phyloP scores from a whole-genome alignment of 1,284 basidiomycete genomes.

The Cutaneotrichosporon daszewskae region DNA sequence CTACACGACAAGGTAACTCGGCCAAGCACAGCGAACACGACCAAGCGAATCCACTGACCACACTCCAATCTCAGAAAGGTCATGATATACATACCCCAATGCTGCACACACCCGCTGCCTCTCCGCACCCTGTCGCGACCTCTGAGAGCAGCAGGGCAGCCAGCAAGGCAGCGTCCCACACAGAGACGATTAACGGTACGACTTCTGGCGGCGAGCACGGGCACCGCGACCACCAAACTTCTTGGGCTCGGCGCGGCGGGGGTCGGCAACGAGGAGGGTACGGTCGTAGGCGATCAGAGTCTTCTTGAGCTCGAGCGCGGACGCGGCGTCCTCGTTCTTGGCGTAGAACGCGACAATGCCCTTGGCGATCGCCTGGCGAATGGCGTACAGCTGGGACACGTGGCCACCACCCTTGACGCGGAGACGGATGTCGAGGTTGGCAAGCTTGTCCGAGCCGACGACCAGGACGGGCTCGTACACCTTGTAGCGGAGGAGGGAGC shows the following conservation, averaged over 20 bases:
- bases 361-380: slow-evolving; percentile 98
- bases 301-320: slow-evolving; percentile 94
- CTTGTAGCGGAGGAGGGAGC: slow-evolving; percentile 92
- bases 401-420: slow-evolving; percentile 99
- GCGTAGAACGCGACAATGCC: slow-evolving; percentile 94
- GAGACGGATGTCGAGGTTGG: slow-evolving; percentile 88
- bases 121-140: slow-evolving; percentile 13
- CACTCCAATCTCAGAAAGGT: slow-evolving; percentile 6
- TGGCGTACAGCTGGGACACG: slow-evolving; percentile 97
- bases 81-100: slow-evolving; percentile 27
- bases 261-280: slow-evolving; percentile 93
- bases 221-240: slow-evolving; percentile 97
- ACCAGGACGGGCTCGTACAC: slow-evolving; percentile 94
- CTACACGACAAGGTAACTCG: too few species aligned
- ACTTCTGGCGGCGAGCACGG: slow-evolving; percentile 92
- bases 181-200: slow-evolving; percentile 71
- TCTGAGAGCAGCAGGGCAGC: slow-evolving; percentile 7
- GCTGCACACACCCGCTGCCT: slow-evolving; percentile 16
- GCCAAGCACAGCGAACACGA: too few species aligned
- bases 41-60: too few species aligned
- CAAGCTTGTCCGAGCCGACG: slow-evolving; percentile 77
- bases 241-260: slow-evolving; percentile 98
- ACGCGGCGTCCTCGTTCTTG: slow-evolving; percentile 98
- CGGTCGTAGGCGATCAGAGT: slow-evolving; percentile 92
- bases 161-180: neutral